These are phyloP conservation scores for Rhynchospora tenuis DNA, from an alignment of 176 grass and related monocot genomes.

Conservation along the genomic window DNA sequence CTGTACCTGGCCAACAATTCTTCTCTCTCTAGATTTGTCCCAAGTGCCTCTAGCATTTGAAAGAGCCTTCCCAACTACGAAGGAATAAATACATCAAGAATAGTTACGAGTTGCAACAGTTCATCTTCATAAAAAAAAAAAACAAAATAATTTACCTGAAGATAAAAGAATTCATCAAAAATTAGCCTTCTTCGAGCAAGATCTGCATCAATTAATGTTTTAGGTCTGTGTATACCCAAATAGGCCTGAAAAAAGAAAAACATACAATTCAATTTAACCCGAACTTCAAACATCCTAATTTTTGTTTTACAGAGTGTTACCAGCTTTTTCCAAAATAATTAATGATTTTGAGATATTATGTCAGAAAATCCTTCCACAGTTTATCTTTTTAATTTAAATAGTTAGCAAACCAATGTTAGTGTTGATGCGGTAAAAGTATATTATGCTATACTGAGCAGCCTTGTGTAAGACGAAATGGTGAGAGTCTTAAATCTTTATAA, in stretches of 20 bases:
- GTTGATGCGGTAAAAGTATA: neutral
- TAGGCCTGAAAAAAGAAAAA: conserved; percentile 69
- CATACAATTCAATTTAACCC: neutral
- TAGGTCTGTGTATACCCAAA: conserved; percentile 78
- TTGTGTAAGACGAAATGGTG: no score
- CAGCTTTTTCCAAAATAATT: neutral
- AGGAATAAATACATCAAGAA: neutral
- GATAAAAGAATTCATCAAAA: conserved; percentile 99
- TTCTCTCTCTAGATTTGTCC: conserved; percentile 65
- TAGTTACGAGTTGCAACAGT: neutral
- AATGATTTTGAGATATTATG: neutral
- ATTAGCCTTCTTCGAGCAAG: conserved; percentile 87
- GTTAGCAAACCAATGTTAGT: neutral
- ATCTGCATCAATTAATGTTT: conserved; percentile 78
- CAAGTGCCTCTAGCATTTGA: conserved; percentile 93
- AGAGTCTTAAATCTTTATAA: no score
- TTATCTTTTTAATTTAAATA: neutral
- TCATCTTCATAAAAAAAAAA: neutral
- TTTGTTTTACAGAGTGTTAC: neutral
- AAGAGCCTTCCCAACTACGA: conserved; percentile 70
- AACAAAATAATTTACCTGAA: conserved; percentile 50
- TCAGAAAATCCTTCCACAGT: neutral
- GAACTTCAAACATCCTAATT: neutral
- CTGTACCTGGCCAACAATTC: conserved; percentile 65
- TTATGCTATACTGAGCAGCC: neutral